Evolutionary conservation across 176 grass and related monocot genomes (phyloP).

Genomic region (Tillandsia leiboldiana): DNA sequence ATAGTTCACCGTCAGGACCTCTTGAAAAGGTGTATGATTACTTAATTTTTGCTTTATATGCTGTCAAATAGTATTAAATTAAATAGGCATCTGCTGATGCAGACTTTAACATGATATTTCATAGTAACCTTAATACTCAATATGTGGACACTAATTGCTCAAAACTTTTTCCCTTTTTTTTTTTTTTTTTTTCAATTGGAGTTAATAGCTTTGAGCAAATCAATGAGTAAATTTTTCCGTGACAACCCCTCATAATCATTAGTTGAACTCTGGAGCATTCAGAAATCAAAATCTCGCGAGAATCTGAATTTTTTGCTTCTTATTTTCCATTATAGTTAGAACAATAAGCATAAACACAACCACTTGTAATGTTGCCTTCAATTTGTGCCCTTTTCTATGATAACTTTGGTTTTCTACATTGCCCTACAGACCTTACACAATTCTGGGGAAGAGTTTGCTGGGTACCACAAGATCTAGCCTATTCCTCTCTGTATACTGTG

Average conservation of each 20-base stretch:
- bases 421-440: constrained; percentile 64
- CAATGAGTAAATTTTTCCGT: too few species aligned
- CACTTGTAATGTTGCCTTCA: constrained; percentile 3
- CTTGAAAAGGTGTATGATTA: constrained; percentile 56
- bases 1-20: constrained; percentile 92
- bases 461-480: constrained; percentile 80
- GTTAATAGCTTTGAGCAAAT: too few species aligned
- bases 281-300: background rate
- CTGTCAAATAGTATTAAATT: background rate
- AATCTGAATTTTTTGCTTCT: background rate
- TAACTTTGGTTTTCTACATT: background rate
- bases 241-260: background rate
- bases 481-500: constrained; percentile 81
- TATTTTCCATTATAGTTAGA: background rate
- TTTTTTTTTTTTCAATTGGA: background rate
- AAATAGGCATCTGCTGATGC: background rate
- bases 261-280: background rate
- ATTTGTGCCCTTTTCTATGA: too few species aligned
- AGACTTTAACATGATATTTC: background rate
- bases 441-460: constrained; percentile 83
- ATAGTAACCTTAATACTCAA: background rate
- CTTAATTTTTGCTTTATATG: too few species aligned
- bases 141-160: background rate
- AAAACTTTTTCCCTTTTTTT: background rate
- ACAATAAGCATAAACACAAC: background rate